Evolutionary conservation across 768 basidiomycete genomes (phyloP).

Genomic region (Mycena epipterygia): DNA sequence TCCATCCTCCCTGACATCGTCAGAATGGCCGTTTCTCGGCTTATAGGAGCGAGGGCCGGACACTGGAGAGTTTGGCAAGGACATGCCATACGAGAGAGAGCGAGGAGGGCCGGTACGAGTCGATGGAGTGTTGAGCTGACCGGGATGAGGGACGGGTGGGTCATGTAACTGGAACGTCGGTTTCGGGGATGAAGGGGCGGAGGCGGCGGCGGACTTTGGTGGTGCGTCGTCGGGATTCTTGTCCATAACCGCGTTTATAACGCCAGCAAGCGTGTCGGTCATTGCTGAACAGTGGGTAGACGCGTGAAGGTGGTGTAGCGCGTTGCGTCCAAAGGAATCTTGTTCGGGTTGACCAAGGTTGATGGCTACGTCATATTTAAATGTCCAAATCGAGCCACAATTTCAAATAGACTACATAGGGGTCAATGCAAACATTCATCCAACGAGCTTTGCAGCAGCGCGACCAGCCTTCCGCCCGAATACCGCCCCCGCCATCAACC

Average conservation of each 20-base stretch:
- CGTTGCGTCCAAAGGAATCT: too few species aligned
- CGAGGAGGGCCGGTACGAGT: conserved; percentile 81
- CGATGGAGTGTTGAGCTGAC: conserved; percentile 62
- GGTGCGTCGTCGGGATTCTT: conserved; percentile 8
- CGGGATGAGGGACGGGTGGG: conserved; percentile 42
- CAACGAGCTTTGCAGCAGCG: conserved; percentile 7
- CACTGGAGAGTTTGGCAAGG: conserved; percentile 59
- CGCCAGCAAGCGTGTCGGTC: conserved; percentile 5
- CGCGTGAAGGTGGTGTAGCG: background rate
- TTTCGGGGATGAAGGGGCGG: conserved; percentile 15
- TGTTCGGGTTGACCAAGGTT: too few species aligned
- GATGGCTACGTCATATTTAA: background rate
- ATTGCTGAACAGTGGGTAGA: background rate
- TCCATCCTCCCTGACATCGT: conserved; percentile 27
- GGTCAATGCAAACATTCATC: too few species aligned
- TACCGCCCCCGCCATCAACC: conserved; percentile 74
- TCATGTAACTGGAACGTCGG: background rate
- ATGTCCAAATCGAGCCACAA: background rate
- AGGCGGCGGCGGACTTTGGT: background rate
- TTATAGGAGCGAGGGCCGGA: conserved; percentile 43
- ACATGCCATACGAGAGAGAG: conserved; percentile 76
- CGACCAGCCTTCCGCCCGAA: conserved; percentile 61
- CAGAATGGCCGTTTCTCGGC: conserved; percentile 40
- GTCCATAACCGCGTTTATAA: conserved; percentile 22
- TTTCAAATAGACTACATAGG: background rate